Base-by-base conservation (phyloP, 441 rosid species). In the Dalechampia spathulata region DNA sequence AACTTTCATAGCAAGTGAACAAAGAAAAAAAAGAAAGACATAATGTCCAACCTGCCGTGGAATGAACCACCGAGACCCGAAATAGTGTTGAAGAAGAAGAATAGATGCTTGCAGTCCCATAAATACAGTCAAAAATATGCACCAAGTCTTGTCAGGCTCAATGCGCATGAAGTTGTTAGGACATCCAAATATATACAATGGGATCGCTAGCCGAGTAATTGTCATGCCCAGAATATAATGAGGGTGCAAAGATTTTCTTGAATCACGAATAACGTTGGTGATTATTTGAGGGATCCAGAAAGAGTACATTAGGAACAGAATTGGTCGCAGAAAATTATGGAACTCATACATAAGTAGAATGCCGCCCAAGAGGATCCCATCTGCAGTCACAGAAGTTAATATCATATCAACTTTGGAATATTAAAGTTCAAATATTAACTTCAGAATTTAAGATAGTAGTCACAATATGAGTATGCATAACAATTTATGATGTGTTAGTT, bases 361-460 rank as follows among this genome's bases (percentile, higher is more conserved):
- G 76, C 99, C 99, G 64, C 97, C 97, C 74, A 93, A 76, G 65
- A 93, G 99, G 75, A 89, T 79, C 51, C 99, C 99, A 82, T 93
- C 99, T 93, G 86, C 78, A 52, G 37, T 52, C 53, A 20, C 43
- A 64, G n/a, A n/a, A n/a, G n/a, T n/a, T n/a, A n/a, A n/a, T n/a
- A n/a, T n/a, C n/a, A n/a, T n/a, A n/a, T n/a, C n/a, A n/a, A n/a
- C n/a, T n/a, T n/a, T n/a, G n/a, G n/a, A n/a, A n/a, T n/a, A n/a
- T n/a, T n/a, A n/a, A n/a, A n/a, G n/a, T n/a, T n/a, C n/a, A n/a
- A n/a, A n/a, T n/a, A n/a, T n/a, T n/a, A n/a, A n/a, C n/a, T n/a
- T n/a, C n/a, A n/a, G n/a, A n/a, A n/a, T n/a, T n/a, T n/a, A n/a
- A n/a, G n/a, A n/a, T n/a, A n/a, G n/a, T n/a, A n/a, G n/a, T n/a